Evolutionary conservation across 176 grass and related monocot species (phyloP).

Genomic region (Pharus latifolius): DNA sequence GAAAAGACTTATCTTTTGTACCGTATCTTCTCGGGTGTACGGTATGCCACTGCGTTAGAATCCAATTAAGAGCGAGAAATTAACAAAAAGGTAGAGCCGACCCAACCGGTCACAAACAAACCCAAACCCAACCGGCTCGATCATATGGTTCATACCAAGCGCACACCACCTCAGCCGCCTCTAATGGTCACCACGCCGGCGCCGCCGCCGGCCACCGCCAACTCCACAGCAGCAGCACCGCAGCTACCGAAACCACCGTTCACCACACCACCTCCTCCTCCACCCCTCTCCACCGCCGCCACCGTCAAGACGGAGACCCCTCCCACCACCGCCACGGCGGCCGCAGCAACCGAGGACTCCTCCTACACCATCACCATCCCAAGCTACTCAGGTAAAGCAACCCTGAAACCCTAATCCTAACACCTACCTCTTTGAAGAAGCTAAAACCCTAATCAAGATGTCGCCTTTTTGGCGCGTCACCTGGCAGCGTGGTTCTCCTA

Average conservation of each 20-base stretch:
- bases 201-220: not conserved
- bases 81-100: no score
- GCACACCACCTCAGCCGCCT: not conserved
- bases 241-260: not conserved
- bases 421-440: not conserved
- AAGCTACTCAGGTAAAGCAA: conserved; percentile 68
- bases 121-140: not conserved
- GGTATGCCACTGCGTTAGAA: no score
- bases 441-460: not conserved
- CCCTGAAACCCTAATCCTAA: not conserved
- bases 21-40: no score
- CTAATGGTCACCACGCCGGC: conserved; percentile 20
- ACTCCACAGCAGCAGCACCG: not conserved
- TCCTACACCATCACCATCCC: conserved; percentile 69
- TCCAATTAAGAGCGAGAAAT: no score
- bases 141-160: no score
- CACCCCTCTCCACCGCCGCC: not conserved
- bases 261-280: not conserved
- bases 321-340: not conserved
- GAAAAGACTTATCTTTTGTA: no score
- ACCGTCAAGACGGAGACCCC: conserved; percentile 40
- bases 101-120: no score
- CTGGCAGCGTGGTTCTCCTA: conserved; percentile 80
- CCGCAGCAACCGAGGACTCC: conserved; percentile 4
- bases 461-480: not conserved